Evolutionary conservation across 108 stramenopile species (phyloP).

Genomic region (Stephanodiscus minutulus): DNA sequence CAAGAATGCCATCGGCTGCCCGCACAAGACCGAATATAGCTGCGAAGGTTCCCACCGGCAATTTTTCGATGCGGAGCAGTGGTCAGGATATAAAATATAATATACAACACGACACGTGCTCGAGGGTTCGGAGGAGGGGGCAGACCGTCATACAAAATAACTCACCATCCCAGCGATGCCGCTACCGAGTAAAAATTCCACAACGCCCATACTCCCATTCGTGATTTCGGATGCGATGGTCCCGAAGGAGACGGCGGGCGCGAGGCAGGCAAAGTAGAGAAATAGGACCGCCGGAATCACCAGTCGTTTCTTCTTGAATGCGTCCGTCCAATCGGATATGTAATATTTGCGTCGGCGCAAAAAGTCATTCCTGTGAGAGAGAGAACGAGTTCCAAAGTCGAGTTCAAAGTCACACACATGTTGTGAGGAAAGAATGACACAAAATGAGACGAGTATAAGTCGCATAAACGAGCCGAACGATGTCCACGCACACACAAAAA

Average conservation of each 20-base stretch:
- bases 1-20: conserved; percentile 97
- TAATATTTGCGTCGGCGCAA: conserved; percentile 52
- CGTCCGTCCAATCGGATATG: conserved; percentile 81
- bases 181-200: conserved; percentile 88
- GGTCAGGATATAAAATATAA: neutral
- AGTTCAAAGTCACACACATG: no score
- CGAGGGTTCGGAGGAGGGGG: no score
- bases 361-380: conserved; percentile 54
- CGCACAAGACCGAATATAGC: conserved; percentile 81
- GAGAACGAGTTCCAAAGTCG: no score
- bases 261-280: conserved; percentile 94
- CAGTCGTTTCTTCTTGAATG: conserved; percentile 66
- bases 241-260: conserved; percentile 94
- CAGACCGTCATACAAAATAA: neutral
- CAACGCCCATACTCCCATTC: conserved; percentile 85
- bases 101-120: no score
- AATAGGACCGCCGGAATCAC: conserved; percentile 87
- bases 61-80: no score
- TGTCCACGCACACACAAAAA: no score
- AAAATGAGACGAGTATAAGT: no score
- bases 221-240: conserved; percentile 90
- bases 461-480: no score
- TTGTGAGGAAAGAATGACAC: no score
- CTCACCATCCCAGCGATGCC: conserved; percentile 86
- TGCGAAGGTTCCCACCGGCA: neutral